Conservation (phyloP, 2,329 filamentous ascomycete genomes). For the Penicillium polonicum region DNA sequence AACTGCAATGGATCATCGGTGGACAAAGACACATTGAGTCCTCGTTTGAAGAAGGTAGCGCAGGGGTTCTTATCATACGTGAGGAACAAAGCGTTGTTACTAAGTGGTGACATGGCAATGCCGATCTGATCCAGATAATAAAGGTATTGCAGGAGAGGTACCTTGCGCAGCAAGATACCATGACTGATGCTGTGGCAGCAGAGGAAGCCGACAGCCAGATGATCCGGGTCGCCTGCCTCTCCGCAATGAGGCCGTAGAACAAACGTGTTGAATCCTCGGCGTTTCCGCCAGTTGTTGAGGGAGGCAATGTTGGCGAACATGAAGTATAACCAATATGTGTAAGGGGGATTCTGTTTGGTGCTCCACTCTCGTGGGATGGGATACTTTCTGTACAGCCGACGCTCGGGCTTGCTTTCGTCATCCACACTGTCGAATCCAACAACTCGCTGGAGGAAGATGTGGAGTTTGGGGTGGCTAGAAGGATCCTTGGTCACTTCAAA, state of each 20-base stretch:
- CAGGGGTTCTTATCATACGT: slow-evolving; percentile 97
- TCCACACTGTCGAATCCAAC: slow-evolving; percentile 98
- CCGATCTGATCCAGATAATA: slow-evolving; percentile 98
- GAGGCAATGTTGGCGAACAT: slow-evolving; percentile 92
- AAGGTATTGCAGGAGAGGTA: slow-evolving; percentile 90
- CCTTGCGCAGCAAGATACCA: slow-evolving; percentile 86
- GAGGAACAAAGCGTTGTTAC: slow-evolving; percentile 94
- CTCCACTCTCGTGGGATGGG: slow-evolving; percentile 86
- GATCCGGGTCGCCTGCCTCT: slow-evolving; percentile 94
- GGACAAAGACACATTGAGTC: slow-evolving; percentile 91
- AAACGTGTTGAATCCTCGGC: slow-evolving; percentile 94
- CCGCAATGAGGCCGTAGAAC: slow-evolving; percentile 90
- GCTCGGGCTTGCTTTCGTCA: slow-evolving; percentile 95
- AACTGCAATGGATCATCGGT: slow-evolving; percentile 98
- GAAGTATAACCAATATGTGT: slow-evolving; percentile 99
- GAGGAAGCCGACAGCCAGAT: slow-evolving; percentile 84
- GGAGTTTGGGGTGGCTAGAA: slow-evolving; percentile 81
- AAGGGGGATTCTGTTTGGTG: slow-evolving; percentile 92
- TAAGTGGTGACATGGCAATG: slow-evolving; percentile 98
- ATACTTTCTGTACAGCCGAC: slow-evolving; percentile 92
- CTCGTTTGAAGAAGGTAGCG: slow-evolving; percentile 89
- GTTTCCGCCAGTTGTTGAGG: slow-evolving; percentile 86
- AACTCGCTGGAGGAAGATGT: slow-evolving; percentile 90
- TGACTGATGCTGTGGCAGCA: slow-evolving; percentile 98
- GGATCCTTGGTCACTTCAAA: slow-evolving; percentile 94